Evolutionary conservation across 1,284 basidiomycete species (phyloP).

Genomic region (Microbotryum saponariae): DNA sequence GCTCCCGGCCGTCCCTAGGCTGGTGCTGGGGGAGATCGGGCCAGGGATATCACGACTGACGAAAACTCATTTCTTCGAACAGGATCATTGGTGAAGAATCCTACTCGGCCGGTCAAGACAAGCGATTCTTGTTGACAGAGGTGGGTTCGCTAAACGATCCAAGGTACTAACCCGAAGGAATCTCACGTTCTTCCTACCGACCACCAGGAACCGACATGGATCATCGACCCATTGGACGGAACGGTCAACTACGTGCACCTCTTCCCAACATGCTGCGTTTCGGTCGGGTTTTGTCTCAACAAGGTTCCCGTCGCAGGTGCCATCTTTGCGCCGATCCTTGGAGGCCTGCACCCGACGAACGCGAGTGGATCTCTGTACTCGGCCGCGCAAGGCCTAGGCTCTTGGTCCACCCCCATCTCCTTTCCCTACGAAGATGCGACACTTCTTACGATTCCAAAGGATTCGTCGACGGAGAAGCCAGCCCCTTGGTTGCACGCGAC

Average conservation of each 20-base stretch:
- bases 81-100: conserved; percentile 36
- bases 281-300: conserved; percentile 34
- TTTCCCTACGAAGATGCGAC: conserved; percentile 19
- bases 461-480: not conserved
- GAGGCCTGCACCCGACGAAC: conserved; percentile 32
- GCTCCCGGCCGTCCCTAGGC: too few relatives aligned
- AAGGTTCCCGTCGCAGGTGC: conserved; percentile 36
- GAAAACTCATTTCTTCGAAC: not conserved
- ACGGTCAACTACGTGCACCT: conserved; percentile 35
- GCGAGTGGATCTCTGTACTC: conserved; percentile 35
- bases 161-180: too few relatives aligned
- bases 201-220: conserved; percentile 35
- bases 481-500: conserved; percentile 30
- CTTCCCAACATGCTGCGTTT: conserved; percentile 33
- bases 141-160: conserved; percentile 7
- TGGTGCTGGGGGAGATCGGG: too few relatives aligned
- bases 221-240: conserved; percentile 37
- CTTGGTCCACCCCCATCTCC: conserved; percentile 33
- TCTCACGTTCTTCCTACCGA: not conserved
- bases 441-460: conserved; percentile 1
- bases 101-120: conserved; percentile 34
- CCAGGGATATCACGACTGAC: not conserved
- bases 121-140: conserved; percentile 33
- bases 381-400: conserved; percentile 31
- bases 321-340: conserved; percentile 36